Evolutionary conservation across 129 eudicot species (phyloP).

Genomic region (Lactuca sativa): DNA sequence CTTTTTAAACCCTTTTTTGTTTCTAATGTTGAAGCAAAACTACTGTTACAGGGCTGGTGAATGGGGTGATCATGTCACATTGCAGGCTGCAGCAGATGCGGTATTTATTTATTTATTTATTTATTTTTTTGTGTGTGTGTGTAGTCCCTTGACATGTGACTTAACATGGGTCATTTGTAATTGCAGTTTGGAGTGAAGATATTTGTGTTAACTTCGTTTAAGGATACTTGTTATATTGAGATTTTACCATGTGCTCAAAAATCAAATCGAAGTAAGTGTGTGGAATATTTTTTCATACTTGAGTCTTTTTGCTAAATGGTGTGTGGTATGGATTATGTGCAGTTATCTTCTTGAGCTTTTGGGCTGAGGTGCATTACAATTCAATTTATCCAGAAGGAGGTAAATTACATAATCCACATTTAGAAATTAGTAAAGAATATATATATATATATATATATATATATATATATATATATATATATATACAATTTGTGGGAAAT

Average conservation of each 20-base stretch:
- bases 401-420: slow-evolving; percentile 15
- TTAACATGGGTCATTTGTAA: background rate
- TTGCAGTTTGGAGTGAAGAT: slow-evolving; percentile 84
- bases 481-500: background rate
- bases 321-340: slow-evolving; percentile 30
- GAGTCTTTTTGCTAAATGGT: slow-evolving; percentile 10
- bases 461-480: too few species aligned
- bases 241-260: slow-evolving; percentile 64
- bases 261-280: slow-evolving; percentile 70
- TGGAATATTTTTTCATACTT: slow-evolving; percentile 3
- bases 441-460: too few species aligned
- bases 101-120: slow-evolving; percentile 21
- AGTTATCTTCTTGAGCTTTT: slow-evolving; percentile 76
- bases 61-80: slow-evolving; percentile 87
- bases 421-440: background rate
- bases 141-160: background rate
- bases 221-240: slow-evolving; percentile 84
- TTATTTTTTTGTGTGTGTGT: too few species aligned
- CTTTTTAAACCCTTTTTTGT: background rate
- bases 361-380: slow-evolving; percentile 93
- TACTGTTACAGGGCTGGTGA: slow-evolving; percentile 58
- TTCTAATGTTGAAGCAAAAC: slow-evolving; percentile 18
- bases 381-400: slow-evolving; percentile 79
- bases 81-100: slow-evolving; percentile 89
- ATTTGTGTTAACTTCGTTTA: slow-evolving; percentile 71